Evolutionary conservation across 1,284 basidiomycete species (phyloP), one percentile per base, ranked within the genome.

Genomic region (Acaromyces ingoldii): DNA sequence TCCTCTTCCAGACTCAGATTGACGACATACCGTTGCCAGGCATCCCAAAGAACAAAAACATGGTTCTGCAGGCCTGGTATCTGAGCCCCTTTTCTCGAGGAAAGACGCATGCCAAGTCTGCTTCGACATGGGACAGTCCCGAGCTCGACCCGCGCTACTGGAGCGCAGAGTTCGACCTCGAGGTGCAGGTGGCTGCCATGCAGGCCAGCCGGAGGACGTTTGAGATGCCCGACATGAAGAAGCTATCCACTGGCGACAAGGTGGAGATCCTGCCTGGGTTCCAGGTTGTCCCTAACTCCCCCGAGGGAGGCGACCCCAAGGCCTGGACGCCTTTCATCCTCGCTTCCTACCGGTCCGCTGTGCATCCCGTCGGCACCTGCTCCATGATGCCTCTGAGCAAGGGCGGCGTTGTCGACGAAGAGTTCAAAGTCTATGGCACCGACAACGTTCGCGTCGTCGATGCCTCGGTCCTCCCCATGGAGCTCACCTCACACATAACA

Each of bases 301-400:
- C 53, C 6, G 44, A 58, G 11, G 37, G 70, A n/a, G 75, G 77
- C 6, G 45, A 58, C 5, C 67, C 63, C 51, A 26, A 25, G 21
- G 28, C 40, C 13, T 80, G 79, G 79, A 54, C 55, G n/a, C 53
- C 45, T 1, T 79, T 77, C 77, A 64, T 70, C 29, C 51, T 73
- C 55, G 37, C 70, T 55, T 58, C 76, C 76, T 47, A 66, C 34
- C 24, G 53, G 2, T 76, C 79, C 4, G 81, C 82, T n/a, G 76
- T 77, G 19, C 82, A 84, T 70, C 83, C 83, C 4, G 78, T 85
- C 39, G 83, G 81, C 0, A 85, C 83, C 0, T 80, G 79, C 1
- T 76, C 83, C 3, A 84, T 86, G 83, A 84, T 84, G 80, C 76
- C 73, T 34, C 76, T 79, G 29, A 77, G 77, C 2, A 76, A 83